Evolutionary conservation across 768 basidiomycete genomes (phyloP), one percentile per base, ranked within the genome.

Genomic region (Pisolithus tinctorius): DNA sequence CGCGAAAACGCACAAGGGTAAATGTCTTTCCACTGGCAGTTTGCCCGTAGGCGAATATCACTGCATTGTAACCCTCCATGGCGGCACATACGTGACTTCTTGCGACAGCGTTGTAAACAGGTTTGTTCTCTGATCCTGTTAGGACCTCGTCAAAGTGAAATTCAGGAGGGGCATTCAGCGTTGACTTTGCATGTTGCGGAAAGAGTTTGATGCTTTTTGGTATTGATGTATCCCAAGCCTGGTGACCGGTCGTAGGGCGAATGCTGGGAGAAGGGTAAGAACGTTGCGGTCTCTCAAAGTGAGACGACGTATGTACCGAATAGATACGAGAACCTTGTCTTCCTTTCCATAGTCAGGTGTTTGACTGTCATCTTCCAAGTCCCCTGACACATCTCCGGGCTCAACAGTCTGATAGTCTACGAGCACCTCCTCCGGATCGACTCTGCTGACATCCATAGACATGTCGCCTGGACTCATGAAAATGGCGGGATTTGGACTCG

Each of bases 11-110:
- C 50, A 79, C 78, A 17, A 84, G 71, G 2, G 84, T 86, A 58
- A 82, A 83, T 0, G 86, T 86, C 69, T 87, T 88, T 47, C 86
- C 86, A 30, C 78, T 81, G 5, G 83, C 85, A 0, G 96, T 98
- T 65, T 98, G 95, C 7, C 88, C 88, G 48, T 90, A 88, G 0
- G 96, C 95, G 60, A 99, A 99, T 39, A 97, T 81, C 56, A 98
- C 90, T 7, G 93, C 82, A 66, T 98, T 97, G 75, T 83, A 98
- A 16, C 96, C 96, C 47, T 92, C 90, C 93, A 98, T 96, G 9
- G 94, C 92, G 4, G 93, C 90, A 51, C 80, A 81, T 1, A 91
- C 88, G 60, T 92, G 90, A 3, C 82, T 84, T 11, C 81, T 78
- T 2, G 86, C 90, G 14, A 86, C 82, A 4, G 83, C 79, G 39